Conservation (phyloP, 805 yeast genomes). For the Brettanomyces nanus region DNA sequence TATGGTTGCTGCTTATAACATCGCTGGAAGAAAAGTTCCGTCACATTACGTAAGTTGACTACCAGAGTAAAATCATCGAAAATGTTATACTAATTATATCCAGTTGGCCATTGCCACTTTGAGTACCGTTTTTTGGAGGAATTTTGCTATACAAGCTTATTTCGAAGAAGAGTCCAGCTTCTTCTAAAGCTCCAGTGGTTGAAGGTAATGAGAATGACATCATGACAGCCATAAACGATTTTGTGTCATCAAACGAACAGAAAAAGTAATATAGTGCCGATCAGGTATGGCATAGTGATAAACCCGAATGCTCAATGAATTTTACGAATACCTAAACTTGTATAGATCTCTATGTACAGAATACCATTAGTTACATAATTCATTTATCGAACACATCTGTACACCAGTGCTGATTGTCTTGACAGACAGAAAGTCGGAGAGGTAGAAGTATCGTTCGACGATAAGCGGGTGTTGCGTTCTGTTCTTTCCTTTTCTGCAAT, state of each 20-base stretch:
- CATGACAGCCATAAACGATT: conserved; percentile 22
- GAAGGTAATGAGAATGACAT: conserved; percentile 22
- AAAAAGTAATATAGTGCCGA: conserved; percentile 1
- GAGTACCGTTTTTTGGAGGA: conserved; percentile 51
- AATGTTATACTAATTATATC: not conserved
- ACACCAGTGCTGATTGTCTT: no score
- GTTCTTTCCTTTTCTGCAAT: no score
- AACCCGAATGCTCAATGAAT: no score
- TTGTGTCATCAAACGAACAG: not conserved
- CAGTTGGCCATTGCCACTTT: conserved; percentile 74
- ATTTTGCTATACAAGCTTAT: conserved; percentile 23
- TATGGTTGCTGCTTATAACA: conserved; percentile 80
- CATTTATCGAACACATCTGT: no score
- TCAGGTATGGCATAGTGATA: no score
- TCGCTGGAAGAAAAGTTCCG: conserved; percentile 76
- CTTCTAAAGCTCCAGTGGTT: conserved; percentile 9
- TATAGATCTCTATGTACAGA: no score
- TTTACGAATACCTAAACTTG: no score
- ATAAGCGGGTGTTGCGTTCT: no score
- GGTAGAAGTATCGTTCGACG: no score
- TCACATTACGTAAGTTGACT: conserved; percentile 58
- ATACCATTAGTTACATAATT: no score
- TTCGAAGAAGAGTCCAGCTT: conserved; percentile 36
- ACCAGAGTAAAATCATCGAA: not conserved
- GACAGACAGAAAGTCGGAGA: no score